Evolutionary conservation across 1,284 basidiomycete species (phyloP).

Genomic region (Volvariella surrecta): DNA sequence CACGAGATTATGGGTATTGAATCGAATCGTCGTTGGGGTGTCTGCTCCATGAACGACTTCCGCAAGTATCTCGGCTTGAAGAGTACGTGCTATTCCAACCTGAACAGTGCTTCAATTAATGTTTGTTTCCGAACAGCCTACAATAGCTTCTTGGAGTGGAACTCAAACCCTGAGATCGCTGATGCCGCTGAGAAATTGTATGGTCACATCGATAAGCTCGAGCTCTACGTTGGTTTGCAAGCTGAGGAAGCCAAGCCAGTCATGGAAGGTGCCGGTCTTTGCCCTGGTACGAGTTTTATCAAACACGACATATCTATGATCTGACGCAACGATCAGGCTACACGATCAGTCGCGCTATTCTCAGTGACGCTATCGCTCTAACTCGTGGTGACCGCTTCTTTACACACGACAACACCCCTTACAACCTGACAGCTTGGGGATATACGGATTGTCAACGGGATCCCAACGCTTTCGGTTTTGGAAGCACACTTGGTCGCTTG

Average conservation of each 20-base stretch:
- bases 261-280: constrained; percentile 72
- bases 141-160: constrained; percentile 75
- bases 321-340: constrained; percentile 38
- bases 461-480: constrained; percentile 56
- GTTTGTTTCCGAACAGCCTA: constrained; percentile 27
- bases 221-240: constrained; percentile 74
- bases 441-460: constrained; percentile 73
- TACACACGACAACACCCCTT: constrained; percentile 76
- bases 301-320: background rate
- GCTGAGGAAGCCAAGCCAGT: constrained; percentile 70
- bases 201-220: constrained; percentile 69
- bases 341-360: constrained; percentile 81
- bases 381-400: constrained; percentile 80
- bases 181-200: constrained; percentile 71
- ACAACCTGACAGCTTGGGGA: constrained; percentile 78
- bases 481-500: constrained; percentile 67
- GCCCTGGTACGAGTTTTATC: constrained; percentile 44
- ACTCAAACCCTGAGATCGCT: constrained; percentile 64
- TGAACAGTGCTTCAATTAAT: background rate
- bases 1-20: constrained; percentile 82
- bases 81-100: constrained; percentile 32
- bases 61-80: constrained; percentile 72
- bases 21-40: constrained; percentile 71
- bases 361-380: constrained; percentile 81
- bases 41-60: constrained; percentile 83